These are phyloP conservation scores for Rasamsonia emersonii DNA, from an alignment of 2,329 filamentous ascomycete genomes.

Conservation along the genomic window DNA sequence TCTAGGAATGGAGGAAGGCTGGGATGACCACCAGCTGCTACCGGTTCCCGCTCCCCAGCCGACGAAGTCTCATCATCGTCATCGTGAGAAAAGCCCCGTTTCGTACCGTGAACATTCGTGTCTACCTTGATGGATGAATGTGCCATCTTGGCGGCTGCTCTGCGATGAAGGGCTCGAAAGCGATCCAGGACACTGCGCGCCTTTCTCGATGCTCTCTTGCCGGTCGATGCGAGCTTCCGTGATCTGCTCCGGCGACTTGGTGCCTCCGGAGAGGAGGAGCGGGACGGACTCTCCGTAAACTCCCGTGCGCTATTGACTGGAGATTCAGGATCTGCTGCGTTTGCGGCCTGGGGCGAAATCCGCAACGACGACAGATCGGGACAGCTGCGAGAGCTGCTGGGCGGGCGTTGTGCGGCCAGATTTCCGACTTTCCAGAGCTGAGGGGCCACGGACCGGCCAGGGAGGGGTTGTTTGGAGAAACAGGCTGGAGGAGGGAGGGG, in stretches of 20 bases:
- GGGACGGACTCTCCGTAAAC: slow-evolving; percentile 21
- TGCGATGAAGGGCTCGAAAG: slow-evolving; percentile 32
- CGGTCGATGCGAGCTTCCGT: slow-evolving; percentile 21
- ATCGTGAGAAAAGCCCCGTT: slow-evolving; percentile 27
- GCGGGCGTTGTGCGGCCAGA: slow-evolving; percentile 31
- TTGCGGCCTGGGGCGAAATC: slow-evolving; percentile 16
- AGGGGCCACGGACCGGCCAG: slow-evolving; percentile 10
- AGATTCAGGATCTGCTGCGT: slow-evolving; percentile 17
- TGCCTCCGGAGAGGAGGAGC: slow-evolving; percentile 23
- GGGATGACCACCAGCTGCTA: slow-evolving; percentile 19
- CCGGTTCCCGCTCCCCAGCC: slow-evolving; percentile 18
- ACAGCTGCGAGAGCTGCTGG: slow-evolving; percentile 36
- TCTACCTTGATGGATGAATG: slow-evolving; percentile 33
- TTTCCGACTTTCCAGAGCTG: slow-evolving; percentile 18
- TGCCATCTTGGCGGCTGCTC: slow-evolving; percentile 34
- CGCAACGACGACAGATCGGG: slow-evolving; percentile 33
- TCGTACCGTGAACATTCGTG: slow-evolving; percentile 28
- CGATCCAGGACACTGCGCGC: slow-evolving; percentile 33
- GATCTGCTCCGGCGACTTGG: slow-evolving; percentile 21
- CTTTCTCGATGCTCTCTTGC: slow-evolving; percentile 28
- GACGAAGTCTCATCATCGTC: slow-evolving; percentile 23
- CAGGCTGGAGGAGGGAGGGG: no score
- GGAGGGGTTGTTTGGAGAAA: no score
- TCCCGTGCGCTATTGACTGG: slow-evolving; percentile 18
- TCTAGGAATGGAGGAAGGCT: slow-evolving; percentile 30